Conservation (phyloP, 1,284 basidiomycete species). For the Boletus semigastroideus region DNA sequence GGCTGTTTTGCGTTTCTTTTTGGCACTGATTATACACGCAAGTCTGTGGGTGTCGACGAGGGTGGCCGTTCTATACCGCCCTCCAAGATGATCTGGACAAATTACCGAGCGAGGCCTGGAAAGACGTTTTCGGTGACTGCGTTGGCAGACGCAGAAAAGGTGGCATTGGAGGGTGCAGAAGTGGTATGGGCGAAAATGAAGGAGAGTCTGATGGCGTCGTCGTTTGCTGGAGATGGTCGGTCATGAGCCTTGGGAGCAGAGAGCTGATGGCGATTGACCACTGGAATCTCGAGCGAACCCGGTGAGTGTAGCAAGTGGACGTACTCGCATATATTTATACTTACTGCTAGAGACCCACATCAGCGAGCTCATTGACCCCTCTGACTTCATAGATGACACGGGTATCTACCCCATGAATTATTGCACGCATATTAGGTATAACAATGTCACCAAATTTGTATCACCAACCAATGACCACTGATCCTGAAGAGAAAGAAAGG, state of each 20-base stretch:
- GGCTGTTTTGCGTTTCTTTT: slow-evolving; percentile 74
- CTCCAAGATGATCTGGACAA: slow-evolving; percentile 43
- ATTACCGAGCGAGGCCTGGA: slow-evolving; percentile 32
- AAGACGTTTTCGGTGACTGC: slow-evolving; percentile 39
- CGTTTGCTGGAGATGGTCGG: slow-evolving; percentile 25
- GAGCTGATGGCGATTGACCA: background rate
- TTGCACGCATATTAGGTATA: no score
- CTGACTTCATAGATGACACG: background rate
- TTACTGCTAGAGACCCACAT: background rate
- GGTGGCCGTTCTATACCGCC: slow-evolving; percentile 4
- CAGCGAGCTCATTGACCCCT: background rate
- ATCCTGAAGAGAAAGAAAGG: no score
- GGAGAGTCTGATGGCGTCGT: slow-evolving; percentile 33
- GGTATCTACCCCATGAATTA: no score
- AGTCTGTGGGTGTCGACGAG: slow-evolving; percentile 3
- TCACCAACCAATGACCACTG: no score
- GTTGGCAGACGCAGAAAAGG: slow-evolving; percentile 42
- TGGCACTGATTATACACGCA: slow-evolving; percentile 29
- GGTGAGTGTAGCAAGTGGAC: background rate
- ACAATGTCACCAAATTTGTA: no score
- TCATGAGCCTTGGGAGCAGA: slow-evolving; percentile 34
- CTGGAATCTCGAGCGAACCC: background rate
- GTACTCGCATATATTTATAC: background rate
- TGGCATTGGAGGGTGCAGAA: slow-evolving; percentile 47
- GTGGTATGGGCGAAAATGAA: slow-evolving; percentile 51